Base-by-base conservation (phyloP, 2,329 filamentous ascomycete species). In the Aurifilum marmelostoma region DNA sequence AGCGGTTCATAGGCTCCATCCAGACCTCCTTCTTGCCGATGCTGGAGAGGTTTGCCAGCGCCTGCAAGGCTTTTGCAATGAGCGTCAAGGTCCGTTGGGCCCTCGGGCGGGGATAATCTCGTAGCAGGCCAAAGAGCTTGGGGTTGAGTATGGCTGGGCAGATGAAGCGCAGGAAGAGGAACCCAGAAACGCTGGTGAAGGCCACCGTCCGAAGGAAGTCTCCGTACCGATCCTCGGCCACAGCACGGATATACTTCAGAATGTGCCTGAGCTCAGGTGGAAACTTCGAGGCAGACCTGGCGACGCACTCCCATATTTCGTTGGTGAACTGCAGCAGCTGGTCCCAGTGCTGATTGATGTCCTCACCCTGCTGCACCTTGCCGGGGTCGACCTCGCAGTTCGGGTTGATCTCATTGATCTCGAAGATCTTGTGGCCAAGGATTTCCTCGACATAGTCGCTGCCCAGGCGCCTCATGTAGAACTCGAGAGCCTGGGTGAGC, bases 1-100 rank as follows among this genome's bases (percentile, higher is more conserved):
- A 97, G 58, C 87, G 88, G 76, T 97, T 98, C 95, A 98, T 98
- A 0, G 94, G 94, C 80, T 97, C 94, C 94, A 98, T 97, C 93
- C 94, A 98, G n/a, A 91, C 89, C 79, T 98, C 95, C 77, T 97
- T 97, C 76, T 92, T 94, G 54, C 95, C 95, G 76, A 97, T 97
- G 0, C 89, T 93, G 1, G 93, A 92, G 80, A 97, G 86, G 77
- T 97, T 97, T 24, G 94, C 93, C 69, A 98, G 85, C 21, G 93
- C 94, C 80, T 97, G 94, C 11, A 98, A 83, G 1, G 92, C 93
- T 79, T 98, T 98, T 32, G 95, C 93, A 70, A 98, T 94, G 63
- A 98, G 85, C 0, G 95, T 97, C 66, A 97, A 85, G 0, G 94
- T 97, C 56, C 95, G 89, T 77, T 97, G 93, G 14, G 94, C 93